These are phyloP conservation scores for Nissolia schottii DNA, from an alignment of 306 rosid genomes.

Conservation along the genomic window DNA sequence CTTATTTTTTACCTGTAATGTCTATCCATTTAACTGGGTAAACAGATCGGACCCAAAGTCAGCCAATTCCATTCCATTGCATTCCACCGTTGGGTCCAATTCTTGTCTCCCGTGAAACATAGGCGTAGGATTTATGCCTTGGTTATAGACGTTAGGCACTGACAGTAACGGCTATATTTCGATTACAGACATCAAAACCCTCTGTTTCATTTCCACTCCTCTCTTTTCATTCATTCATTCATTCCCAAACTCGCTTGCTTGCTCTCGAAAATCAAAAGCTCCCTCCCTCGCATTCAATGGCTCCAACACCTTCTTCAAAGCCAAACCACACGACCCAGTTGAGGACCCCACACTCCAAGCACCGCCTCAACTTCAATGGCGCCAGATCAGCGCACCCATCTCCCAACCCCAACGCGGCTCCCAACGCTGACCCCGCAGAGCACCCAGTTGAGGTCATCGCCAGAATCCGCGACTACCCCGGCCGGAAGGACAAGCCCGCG, in stretches of 20 bases:
- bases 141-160: constrained; percentile 45
- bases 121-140: neutral
- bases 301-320: constrained; percentile 24
- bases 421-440: constrained; percentile 53
- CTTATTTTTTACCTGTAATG: too few species aligned
- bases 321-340: constrained; percentile 43
- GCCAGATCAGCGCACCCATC: constrained; percentile 41
- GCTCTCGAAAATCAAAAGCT: neutral
- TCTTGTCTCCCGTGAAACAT: neutral
- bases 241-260: neutral
- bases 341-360: constrained; percentile 80
- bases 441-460: constrained; percentile 92
- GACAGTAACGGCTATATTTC: constrained; percentile 51
- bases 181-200: constrained; percentile 18
- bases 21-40: too few species aligned
- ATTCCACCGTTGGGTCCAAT: too few species aligned
- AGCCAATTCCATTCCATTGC: too few species aligned
- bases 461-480: constrained; percentile 86
- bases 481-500: constrained; percentile 76
- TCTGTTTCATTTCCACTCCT: neutral
- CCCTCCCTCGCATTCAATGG: neutral
- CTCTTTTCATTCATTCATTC: neutral
- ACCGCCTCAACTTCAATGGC: constrained; percentile 63
- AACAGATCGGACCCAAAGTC: too few species aligned
- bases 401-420: constrained; percentile 50